Evolutionary conservation across 345 rosid genomes (phyloP), one percentile per base, ranked within the genome.

Genomic region (Heritiera littoralis): DNA sequence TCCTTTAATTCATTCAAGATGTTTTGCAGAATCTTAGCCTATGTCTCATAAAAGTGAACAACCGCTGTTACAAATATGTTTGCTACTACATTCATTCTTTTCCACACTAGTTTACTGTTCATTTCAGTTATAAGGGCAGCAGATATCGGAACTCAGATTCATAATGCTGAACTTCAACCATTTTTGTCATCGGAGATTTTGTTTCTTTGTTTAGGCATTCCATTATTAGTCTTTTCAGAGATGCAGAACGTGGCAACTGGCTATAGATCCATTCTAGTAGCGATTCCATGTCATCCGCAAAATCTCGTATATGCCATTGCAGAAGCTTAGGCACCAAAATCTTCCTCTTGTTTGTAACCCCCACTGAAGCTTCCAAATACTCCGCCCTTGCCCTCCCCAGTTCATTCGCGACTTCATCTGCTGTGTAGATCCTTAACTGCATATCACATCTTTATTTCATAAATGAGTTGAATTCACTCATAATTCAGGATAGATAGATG

Each of bases 201-300:
- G 83, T 23, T 81, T 87, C 89, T 71, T 80, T 87, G 69, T 86
- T 87, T 63, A 90, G 81, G 83, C 92, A 87, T 74, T 91, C 96
- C 94, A 88, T 90, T 79, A 91, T 85, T 91, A 86, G 68, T 77
- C 88, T 87, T 80, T 87, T 92, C 49, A 91, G 80, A 38, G 84
- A 86, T 58, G 88, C 91, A 60, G 93, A 87, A 38, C 87, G 86
- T 3, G 97, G 94, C 79, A 92, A 73, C 66, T 94, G 94, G 86
- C 98, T 94, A 66, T 92, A 92, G 52, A 94, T 87, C 98, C 98
- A 94, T 86, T 91, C 94, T 7, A 91, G 75, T 6, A 94, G 89
- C 5, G 97, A 94, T 60, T 86, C 92, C 86, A 87, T 88, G 77
- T 88, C 89, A 73, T 92, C 98, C 17, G 97, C 96, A 52, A 94